Conservation (phyloP, 441 rosid species). For the Geranium incanum region DNA sequence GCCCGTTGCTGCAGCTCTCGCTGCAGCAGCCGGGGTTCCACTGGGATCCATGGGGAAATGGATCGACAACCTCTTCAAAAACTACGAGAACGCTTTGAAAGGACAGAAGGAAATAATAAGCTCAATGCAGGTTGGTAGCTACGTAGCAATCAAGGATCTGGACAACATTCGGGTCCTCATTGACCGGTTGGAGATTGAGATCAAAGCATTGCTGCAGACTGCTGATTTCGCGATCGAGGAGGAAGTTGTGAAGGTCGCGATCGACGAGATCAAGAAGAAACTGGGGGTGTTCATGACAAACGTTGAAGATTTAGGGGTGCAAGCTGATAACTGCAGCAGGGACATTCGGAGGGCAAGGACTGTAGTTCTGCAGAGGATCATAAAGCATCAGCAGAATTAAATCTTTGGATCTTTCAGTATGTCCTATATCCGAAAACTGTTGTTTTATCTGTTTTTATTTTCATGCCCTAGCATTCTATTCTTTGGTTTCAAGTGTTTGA, state of each 20-base stretch:
- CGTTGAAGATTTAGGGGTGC: conserved; percentile 59
- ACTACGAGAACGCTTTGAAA: conserved; percentile 57
- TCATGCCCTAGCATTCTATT: neutral
- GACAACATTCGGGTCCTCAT: conserved; percentile 48
- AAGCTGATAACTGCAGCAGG: conserved; percentile 58
- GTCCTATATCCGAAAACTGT: neutral
- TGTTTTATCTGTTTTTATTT: neutral
- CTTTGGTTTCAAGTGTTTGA: neutral
- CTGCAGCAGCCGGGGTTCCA: conserved; percentile 64
- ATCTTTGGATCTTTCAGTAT: neutral
- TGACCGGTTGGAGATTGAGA: conserved; percentile 52
- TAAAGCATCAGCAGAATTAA: conserved; percentile 32
- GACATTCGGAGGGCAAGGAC: conserved; percentile 75
- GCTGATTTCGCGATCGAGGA: conserved; percentile 50
- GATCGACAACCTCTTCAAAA: conserved; percentile 75
- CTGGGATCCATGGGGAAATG: conserved; percentile 82
- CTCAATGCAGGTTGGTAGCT: conserved; percentile 65
- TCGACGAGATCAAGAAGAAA: conserved; percentile 62
- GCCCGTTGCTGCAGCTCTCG: conserved; percentile 76
- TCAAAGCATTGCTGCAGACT: conserved; percentile 36
- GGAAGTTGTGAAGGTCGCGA: conserved; percentile 52
- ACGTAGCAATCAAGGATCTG: conserved; percentile 56
- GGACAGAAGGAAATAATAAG: conserved; percentile 56
- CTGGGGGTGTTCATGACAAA: conserved; percentile 60
- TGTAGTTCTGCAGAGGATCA: conserved; percentile 74